Base-by-base conservation (phyloP, 148 eudicot genomes). In the Chenopodium quinoa region DNA sequence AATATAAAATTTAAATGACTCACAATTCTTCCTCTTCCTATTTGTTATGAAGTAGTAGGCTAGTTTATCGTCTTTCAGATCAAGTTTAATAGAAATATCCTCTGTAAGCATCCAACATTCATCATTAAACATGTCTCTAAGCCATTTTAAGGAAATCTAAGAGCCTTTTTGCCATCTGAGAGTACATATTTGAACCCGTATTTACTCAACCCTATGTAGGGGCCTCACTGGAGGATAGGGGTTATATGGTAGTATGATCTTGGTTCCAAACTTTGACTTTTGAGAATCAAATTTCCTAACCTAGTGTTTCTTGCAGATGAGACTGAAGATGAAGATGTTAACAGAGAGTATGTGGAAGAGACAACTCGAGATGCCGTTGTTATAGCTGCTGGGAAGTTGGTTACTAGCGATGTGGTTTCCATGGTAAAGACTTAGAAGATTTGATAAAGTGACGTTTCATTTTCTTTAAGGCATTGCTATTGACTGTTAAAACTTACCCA, bases 301-400 rank as follows among this genome's bases (percentile, higher is more conserved):
- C 25, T 69, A 37, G 34, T 72, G 29, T 71, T 65, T 80, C 63
- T 34, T 75, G 71, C 85, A 94, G 98, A 88, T 81, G 93, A 94
- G 70, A 86, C 88, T 32, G 95, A 94, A 79, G 97, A 92, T 68
- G 97, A 91, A 88, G 93, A 90, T 83, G 86, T 82, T 56, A 89
- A 88, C 76, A 89, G 89, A 86, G 99, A 93, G 87, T 96, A 96
- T 86, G 86, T 91, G 56, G 99, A 96, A 85, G 98, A 92, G 83
- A 93, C 93, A 71, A 93, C 89, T 78, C 84, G 88, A 74, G 98
- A 96, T 77, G 88, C 93, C 13, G 90, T 94, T 76, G 89, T 96
- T 86, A 89, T 92, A 80, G 95, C 93, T 84, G 91, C 93, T 29
- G 90, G 91, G 68, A 91, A 93, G 85, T 86, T 96, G 85, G 87